A percentile compares a stretch with the other conserved stretches of the same genome.
These are phyloP conservation scores for Geosmithia putterillii DNA, from an alignment of 2,329 filamentous ascomycete genomes.

Conservation along the genomic window DNA sequence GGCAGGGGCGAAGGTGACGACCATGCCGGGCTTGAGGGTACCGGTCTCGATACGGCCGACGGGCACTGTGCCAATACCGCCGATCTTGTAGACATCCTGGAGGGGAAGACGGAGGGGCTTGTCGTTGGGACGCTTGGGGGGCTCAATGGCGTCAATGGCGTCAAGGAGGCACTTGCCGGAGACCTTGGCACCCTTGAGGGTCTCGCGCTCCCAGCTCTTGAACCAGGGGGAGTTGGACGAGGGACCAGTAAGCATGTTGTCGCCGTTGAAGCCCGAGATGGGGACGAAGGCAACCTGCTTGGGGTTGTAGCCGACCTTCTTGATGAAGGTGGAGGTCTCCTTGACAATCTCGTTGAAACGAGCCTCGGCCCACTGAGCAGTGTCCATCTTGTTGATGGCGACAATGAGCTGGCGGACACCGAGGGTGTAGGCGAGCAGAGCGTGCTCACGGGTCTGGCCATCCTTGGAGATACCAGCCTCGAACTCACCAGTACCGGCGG, in stretches of 20 bases:
- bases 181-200: conserved; percentile 68
- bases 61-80: conserved; percentile 98
- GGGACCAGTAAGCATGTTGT: conserved; percentile 85
- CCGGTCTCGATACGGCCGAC: conserved; percentile 99
- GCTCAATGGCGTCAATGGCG: conserved; percentile 94
- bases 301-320: conserved; percentile 99
- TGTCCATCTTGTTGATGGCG: conserved; percentile 99
- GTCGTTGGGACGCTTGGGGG: conserved; percentile 85
- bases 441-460: conserved; percentile 99
- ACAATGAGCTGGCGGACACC: conserved; percentile 99
- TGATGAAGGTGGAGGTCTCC: conserved; percentile 99
- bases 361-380: conserved; percentile 91
- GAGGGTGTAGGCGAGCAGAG: conserved; percentile 98
- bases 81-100: conserved; percentile 99
- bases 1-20: conserved; percentile 97
- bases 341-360: conserved; percentile 99
- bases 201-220: conserved; percentile 99
- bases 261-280: conserved; percentile 99
- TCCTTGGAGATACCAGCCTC: conserved; percentile 99
- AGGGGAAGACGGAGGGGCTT: conserved; percentile 99
- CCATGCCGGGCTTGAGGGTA: conserved; percentile 81
- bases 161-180: conserved; percentile 97
- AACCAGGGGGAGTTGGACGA: conserved; percentile 98
- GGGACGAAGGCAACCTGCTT: conserved; percentile 97
- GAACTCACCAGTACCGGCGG: conserved; percentile 99